Evolutionary conservation across 1,284 basidiomycete genomes (phyloP), one percentile per base, ranked within the genome.

Genomic region (Rhodotorula glutinis): DNA sequence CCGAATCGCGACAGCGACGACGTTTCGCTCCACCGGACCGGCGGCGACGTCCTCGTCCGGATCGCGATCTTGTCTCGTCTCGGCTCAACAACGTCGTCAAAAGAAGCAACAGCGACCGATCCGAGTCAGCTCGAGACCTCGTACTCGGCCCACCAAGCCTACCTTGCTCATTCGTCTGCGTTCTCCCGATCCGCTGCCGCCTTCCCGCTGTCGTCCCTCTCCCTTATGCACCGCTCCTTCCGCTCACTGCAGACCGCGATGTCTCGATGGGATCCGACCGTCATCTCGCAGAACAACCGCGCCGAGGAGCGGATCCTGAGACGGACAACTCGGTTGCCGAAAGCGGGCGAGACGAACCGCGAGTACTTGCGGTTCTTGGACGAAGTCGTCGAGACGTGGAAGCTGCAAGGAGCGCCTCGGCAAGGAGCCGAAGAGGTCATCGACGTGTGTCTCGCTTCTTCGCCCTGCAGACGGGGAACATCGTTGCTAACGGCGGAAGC

Each of bases 301-400:
- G 55, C 62, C 16, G 33, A 69, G 67, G 73, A 66, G 64, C 70
- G 23, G 66, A 71, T 47, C 55, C 62, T 80, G 29, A 62, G 75
- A 47, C 63, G 65, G 23, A 60, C 85, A 61, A 92, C 91, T 0
- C 79, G 76, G 1, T 95, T 98, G 76, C 95, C 95, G 11, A 83
- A 81, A 47, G 92, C 94, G 0, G 92, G 92, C 4, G 83, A 91
- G 73, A 81, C 86, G 63, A 97, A 98, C 75, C 71, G 80, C 30
- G 85, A 85, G 66, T 91, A 96, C 9, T 88, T 92, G 71, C 86
- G 89, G 72, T 89, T 97, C 74, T 86, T 88, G 3, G 91, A 94
- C 76, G 80, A 90, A 13, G 88, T 87, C 69, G 87, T 94, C 9
- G 87, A 86, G 0, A 82, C 89, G 3, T 95, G 92, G 92, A 86